Evolutionary conservation across 1,139 yeast species (phyloP).

Genomic region (Lodderomyces theae): DNA sequence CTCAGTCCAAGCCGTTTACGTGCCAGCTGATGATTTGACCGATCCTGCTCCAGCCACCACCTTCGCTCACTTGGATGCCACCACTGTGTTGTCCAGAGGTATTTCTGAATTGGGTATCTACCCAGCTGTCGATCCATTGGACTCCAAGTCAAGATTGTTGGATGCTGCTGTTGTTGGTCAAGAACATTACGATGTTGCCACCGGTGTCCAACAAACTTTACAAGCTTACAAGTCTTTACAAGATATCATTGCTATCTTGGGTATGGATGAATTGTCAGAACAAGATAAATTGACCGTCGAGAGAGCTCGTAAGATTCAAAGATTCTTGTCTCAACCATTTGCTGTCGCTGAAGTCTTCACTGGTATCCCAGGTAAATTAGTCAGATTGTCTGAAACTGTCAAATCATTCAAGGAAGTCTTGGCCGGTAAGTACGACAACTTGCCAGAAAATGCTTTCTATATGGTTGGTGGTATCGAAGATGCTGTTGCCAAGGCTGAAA

Average conservation of each 20-base stretch:
- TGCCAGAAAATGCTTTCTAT: constrained; percentile 99
- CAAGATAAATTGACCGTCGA: constrained; percentile 98
- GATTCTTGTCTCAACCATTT: constrained; percentile 99
- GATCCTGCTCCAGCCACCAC: constrained; percentile 99
- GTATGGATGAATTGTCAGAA: constrained; percentile 99
- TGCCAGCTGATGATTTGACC: constrained; percentile 99
- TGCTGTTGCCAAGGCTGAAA: constrained; percentile 97
- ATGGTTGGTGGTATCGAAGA: constrained; percentile 99
- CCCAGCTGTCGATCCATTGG: constrained; percentile 99
- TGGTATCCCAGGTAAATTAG: constrained; percentile 98
- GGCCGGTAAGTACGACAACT: constrained; percentile 97
- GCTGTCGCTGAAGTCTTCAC: constrained; percentile 99
- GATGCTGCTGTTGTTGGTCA: constrained; percentile 97
- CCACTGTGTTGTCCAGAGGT: constrained; percentile 99
- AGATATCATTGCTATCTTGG: constrained; percentile 99
- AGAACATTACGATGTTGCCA: constrained; percentile 96
- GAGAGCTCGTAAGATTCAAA: constrained; percentile 99
- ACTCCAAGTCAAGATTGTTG: constrained; percentile 97
- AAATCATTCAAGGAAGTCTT: constrained; percentile 94
- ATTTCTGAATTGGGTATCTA: constrained; percentile 99
- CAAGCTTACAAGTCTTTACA: constrained; percentile 99
- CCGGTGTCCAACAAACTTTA: constrained; percentile 94
- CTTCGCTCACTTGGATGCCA: constrained; percentile 99
- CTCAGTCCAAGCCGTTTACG: constrained; percentile 99
- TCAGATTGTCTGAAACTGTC: constrained; percentile 92